These are phyloP conservation scores for Mitragyna speciosa DNA, from an alignment of 257 asterid genomes.

Conservation along the genomic window DNA sequence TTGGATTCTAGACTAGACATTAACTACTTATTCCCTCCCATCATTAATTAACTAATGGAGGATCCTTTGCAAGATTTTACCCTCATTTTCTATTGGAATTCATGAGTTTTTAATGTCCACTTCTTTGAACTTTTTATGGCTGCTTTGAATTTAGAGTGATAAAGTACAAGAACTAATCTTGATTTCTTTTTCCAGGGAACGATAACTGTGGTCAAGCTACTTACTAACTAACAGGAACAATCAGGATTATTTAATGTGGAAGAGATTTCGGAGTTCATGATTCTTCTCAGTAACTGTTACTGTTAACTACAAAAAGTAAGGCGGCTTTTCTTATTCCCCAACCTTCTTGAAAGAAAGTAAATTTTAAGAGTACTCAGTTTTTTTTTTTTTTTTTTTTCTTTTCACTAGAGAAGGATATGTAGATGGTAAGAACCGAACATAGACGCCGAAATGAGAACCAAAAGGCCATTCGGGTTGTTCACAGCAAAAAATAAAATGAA, in stretches of 20 bases:
- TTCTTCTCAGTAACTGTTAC: neutral
- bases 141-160: constrained; percentile 11
- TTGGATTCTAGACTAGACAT: constrained; percentile 32
- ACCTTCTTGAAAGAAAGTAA: neutral
- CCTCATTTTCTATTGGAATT: constrained; percentile 13
- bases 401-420: too few relatives aligned
- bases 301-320: neutral
- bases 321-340: neutral
- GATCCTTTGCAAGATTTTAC: constrained; percentile 40
- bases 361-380: too few relatives aligned
- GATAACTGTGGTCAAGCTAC: neutral
- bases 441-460: neutral
- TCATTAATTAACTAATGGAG: constrained; percentile 17
- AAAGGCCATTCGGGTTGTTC: too few relatives aligned
- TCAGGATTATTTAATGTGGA: constrained; percentile 6
- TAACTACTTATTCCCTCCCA: constrained; percentile 43
- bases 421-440: too few relatives aligned
- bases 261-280: constrained; percentile 7
- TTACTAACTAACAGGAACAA: neutral
- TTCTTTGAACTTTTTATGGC: neutral
- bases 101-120: neutral
- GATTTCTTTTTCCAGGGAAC: neutral
- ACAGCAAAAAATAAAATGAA: neutral
- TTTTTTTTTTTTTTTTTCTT: too few relatives aligned
- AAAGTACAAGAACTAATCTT: neutral